Evolutionary conservation across 2,329 filamentous ascomycete genomes (phyloP), one percentile per base, ranked within the genome.

Genomic region (Didymella segeticola): DNA sequence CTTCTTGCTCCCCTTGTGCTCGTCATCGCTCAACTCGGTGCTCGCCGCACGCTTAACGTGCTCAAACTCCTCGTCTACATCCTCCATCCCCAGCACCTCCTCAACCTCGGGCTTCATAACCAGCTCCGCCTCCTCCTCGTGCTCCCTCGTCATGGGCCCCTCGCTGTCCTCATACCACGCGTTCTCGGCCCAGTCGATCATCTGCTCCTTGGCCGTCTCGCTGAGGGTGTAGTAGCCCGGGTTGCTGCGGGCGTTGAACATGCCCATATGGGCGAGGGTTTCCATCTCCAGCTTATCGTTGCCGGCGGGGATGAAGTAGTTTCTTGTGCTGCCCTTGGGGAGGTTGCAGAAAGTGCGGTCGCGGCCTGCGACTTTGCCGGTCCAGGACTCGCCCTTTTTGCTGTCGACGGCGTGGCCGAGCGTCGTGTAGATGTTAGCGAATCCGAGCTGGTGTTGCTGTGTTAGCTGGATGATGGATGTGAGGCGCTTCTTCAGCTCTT

Each of bases 321-420:
- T 56, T 43, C 60, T 61, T 9, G 71, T 49, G 9, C 68, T 63
- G 12, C 68, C 70, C 31, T 74, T 75, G n/a, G 75, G 75, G 0
- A 77, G 73, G 53, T 91, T 90, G 77, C 93, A 96, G 72, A 98
- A 99, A 0, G 93, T 98, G 63, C 95, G 83, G 58, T 93, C 82
- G 43, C 82, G 84, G 1, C 88, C 87, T 15, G 89, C 74, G 29
- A 90, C 82, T 79, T 47, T 83, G 77, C 73, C 87, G 70, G 73
- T 75, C 70, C 73, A 78, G 12, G 64, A 64, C 12, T 66, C 57
- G 30, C 66, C 67, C 25, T 58, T 61, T 79, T 67, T 81, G 67
- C 45, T 77, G 63, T 54, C 51, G 12, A 89, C 88, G 12, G 85
- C 86, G 66, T 83, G 82, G 1, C 92, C 93, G 22, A 99, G 84